Percentiles rank a stretch among this genome's conserved stretches.
Evolutionary conservation across 2,329 filamentous ascomycete genomes (phyloP).

Genomic region (Phyllosticta citribraziliensis): DNA sequence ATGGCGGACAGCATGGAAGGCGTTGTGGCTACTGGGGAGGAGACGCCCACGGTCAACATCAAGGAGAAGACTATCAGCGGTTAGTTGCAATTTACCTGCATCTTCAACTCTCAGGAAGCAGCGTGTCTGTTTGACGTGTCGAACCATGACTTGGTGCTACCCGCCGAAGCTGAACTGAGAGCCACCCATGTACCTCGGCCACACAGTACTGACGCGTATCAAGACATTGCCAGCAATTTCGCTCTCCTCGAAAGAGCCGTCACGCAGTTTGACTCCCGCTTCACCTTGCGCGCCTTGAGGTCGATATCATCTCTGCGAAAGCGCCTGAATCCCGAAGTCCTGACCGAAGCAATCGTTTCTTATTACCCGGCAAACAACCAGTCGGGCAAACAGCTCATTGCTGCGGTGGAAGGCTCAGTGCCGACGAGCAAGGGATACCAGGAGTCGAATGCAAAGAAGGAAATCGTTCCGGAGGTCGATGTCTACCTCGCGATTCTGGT

Average conservation of each 20-base stretch:
- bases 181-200: background rate
- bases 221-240: slow-evolving; percentile 95
- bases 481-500: slow-evolving; percentile 75
- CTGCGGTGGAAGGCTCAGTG: slow-evolving; percentile 51
- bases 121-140: background rate
- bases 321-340: slow-evolving; percentile 70
- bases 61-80: slow-evolving; percentile 31
- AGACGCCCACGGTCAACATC: slow-evolving; percentile 32
- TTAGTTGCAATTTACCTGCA: slow-evolving; percentile 15
- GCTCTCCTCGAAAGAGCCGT: slow-evolving; percentile 85
- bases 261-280: slow-evolving; percentile 85
- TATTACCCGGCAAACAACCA: slow-evolving; percentile 62
- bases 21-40: slow-evolving; percentile 29
- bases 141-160: background rate
- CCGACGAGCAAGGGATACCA: slow-evolving; percentile 27
- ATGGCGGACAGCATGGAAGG: slow-evolving; percentile 45
- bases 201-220: slow-evolving; percentile 10
- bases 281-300: slow-evolving; percentile 84
- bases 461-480: slow-evolving; percentile 76
- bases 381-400: slow-evolving; percentile 60
- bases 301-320: slow-evolving; percentile 95
- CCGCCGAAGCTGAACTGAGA: background rate
- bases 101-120: background rate
- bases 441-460: slow-evolving; percentile 63
- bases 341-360: slow-evolving; percentile 71